Conservation (phyloP, 2,329 filamentous ascomycete genomes). For the Ophiostoma sp. region DNA sequence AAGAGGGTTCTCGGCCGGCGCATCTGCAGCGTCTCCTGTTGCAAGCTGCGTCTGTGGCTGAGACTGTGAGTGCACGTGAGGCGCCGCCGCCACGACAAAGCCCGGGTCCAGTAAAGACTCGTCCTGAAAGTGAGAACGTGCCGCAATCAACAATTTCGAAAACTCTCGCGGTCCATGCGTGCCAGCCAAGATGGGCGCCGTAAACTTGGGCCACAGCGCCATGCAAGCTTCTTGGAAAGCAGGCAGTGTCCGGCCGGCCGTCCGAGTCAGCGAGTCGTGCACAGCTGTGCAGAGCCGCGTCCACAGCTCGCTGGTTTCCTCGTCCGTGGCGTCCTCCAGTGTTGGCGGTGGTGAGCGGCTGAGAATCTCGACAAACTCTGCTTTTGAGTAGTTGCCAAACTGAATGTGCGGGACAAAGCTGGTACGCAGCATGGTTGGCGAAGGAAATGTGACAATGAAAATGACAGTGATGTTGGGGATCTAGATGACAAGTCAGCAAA, state of each 20-base stretch:
- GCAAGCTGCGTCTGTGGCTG: neutral
- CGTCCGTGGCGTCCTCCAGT: slow-evolving; percentile 51
- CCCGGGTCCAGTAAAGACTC: slow-evolving; percentile 68
- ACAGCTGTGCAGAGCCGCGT: slow-evolving; percentile 77
- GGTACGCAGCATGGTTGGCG: slow-evolving; percentile 67
- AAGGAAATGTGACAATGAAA: slow-evolving; percentile 72
- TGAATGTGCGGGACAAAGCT: slow-evolving; percentile 73
- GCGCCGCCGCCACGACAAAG: slow-evolving; percentile 45
- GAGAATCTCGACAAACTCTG: slow-evolving; percentile 77
- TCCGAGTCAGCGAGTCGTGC: slow-evolving; percentile 81
- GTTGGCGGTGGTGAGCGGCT: slow-evolving; percentile 50
- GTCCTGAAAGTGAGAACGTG: slow-evolving; percentile 69
- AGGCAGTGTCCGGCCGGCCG: slow-evolving; percentile 76
- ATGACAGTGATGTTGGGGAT: slow-evolving; percentile 76
- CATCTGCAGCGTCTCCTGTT: slow-evolving; percentile 35
- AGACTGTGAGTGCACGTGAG: neutral
- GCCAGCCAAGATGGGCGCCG: slow-evolving; percentile 72
- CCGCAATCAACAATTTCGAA: slow-evolving; percentile 73
- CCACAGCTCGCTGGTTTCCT: slow-evolving; percentile 70
- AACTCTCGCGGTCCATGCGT: slow-evolving; percentile 78
- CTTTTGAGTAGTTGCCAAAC: slow-evolving; percentile 81
- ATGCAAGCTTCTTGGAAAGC: slow-evolving; percentile 69
- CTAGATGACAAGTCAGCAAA: slow-evolving; percentile 44
- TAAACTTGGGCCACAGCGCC: slow-evolving; percentile 82
- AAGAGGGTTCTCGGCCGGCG: slow-evolving; percentile 37